phyloP scores from a whole-genome alignment of 352 stramenopile species.

The Phytopythium kandeliae region DNA sequence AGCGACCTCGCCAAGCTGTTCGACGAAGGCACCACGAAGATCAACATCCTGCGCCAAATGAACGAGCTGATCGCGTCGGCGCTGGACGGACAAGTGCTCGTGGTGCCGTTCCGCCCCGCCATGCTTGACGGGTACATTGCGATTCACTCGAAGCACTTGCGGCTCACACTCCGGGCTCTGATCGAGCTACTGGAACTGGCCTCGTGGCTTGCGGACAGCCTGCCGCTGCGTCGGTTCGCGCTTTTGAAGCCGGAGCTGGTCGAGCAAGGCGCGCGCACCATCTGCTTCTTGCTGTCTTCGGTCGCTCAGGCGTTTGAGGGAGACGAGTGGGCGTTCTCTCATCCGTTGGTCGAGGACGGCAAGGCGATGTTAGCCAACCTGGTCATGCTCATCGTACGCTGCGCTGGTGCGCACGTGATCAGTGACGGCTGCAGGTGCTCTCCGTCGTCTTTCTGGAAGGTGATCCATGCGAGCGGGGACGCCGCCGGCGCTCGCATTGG shows the following conservation, averaged over 20 bases:
- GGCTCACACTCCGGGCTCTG: slow-evolving; percentile 52
- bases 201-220: slow-evolving; percentile 49
- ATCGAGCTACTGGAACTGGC: slow-evolving; percentile 59
- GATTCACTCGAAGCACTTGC: slow-evolving; percentile 66
- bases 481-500: slow-evolving; percentile 48
- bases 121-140: slow-evolving; percentile 61
- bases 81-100: slow-evolving; percentile 21
- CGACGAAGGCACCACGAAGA: slow-evolving; percentile 60
- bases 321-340: slow-evolving; percentile 41
- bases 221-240: slow-evolving; percentile 16
- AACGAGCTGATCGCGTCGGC: slow-evolving; percentile 50
- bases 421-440: slow-evolving; percentile 23
- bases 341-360: slow-evolving; percentile 43
- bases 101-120: slow-evolving; percentile 43
- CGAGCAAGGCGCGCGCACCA: slow-evolving; percentile 54
- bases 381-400: slow-evolving; percentile 51
- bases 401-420: slow-evolving; percentile 21
- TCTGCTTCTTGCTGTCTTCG: slow-evolving; percentile 53
- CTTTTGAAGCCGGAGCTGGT: slow-evolving; percentile 53
- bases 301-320: slow-evolving; percentile 34
- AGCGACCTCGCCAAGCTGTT: slow-evolving; percentile 66
- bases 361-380: slow-evolving; percentile 55
- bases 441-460: slow-evolving; percentile 58
- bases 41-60: slow-evolving; percentile 52
- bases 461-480: slow-evolving; percentile 39